A percentile compares a stretch with the other conserved stretches of the same genome.
These are phyloP conservation scores for Moricandia arvensis DNA, from an alignment of 345 rosid species.

Conservation along the genomic window DNA sequence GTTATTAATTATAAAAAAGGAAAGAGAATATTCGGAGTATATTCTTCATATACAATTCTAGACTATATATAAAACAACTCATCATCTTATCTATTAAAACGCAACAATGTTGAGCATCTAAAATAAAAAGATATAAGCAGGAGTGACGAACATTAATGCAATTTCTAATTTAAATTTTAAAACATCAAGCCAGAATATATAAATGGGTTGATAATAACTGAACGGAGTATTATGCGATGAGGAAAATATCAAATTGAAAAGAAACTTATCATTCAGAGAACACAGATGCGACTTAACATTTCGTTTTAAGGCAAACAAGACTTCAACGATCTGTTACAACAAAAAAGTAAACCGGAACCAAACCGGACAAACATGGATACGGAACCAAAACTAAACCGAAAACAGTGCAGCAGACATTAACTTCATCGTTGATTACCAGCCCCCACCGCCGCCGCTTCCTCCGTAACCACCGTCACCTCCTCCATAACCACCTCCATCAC, in stretches of 20 bases:
- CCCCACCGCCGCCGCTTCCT: slow-evolving; percentile 37
- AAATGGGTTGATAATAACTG: not conserved
- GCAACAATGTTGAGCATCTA: not conserved
- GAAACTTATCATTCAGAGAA: not conserved
- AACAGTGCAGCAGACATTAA: not conserved
- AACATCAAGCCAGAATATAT: not conserved
- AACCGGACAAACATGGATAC: not conserved
- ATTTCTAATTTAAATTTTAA: not conserved
- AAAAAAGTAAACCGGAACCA: slow-evolving; percentile 25
- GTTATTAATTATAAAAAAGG: not conserved
- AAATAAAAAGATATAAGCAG: not conserved
- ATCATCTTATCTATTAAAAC: not conserved
- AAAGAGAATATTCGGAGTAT: slow-evolving; percentile 9
- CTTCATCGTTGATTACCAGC: slow-evolving; percentile 16
- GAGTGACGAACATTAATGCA: not conserved
- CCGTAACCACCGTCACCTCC: slow-evolving; percentile 33
- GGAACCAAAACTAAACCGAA: slow-evolving; percentile 9
- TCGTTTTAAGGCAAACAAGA: slow-evolving; percentile 8
- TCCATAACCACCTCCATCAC: slow-evolving; percentile 32
- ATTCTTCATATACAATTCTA: not conserved
- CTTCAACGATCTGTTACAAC: slow-evolving; percentile 21
- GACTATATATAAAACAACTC: not conserved
- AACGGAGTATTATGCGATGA: not conserved
- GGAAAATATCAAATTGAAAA: not conserved
- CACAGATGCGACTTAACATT: slow-evolving; percentile 27